Evolutionary conservation across 192 early-diverging fungal genomes (phyloP), one percentile per base, ranked within the genome.

Genomic region (Dimargaris xerosporica): DNA sequence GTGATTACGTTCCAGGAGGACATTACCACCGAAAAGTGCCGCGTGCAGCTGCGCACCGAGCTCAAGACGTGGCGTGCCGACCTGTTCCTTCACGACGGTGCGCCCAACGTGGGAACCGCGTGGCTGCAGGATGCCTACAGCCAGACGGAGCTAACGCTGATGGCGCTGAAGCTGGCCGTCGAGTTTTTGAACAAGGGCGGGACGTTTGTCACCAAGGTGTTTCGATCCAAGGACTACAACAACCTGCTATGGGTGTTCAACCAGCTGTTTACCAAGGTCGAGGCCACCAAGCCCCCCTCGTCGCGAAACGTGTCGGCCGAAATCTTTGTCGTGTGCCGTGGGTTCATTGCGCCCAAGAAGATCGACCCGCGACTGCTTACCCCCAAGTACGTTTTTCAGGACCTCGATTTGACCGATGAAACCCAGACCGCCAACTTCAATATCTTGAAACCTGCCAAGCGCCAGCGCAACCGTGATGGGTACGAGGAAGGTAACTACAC

Each of bases 141-240:
- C 56, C 96, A 99, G 73, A 82, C 88, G 10, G 94, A 96, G 71
- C 80, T 99, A 44, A 87, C 89, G 62, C 74, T 99, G 66, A 87
- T 89, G 65, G 85, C 96, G 15, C 69, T 95, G 44, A 93, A 94
- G 74, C 82, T 99, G 28, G 94, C 96, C 0, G 86, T 88, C 0
- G 91, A 94, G 71, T 99, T 96, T 62, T 71, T 99, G 67, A 71
- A 74, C 55, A 85, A 89, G 64, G 93, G 93, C 56, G 96, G 95
- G 15, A 85, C 81, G 12, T 99, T 99, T 77, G 91, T 99, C 28
- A 94, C 94, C 70, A 99, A 99, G 78, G 86, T 99, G 30, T 99
- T 99, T 77, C 80, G 96, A 62, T 96, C 93, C 65, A 93, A 94
- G 76, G 96, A 99, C 82, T 99, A 99, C 83, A 96, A 96, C 79